A percentile compares a stretch with the other conserved stretches of the same genome.
Conservation (phyloP, 768 basidiomycete species). For the Hypsizygus marmoreus region DNA sequence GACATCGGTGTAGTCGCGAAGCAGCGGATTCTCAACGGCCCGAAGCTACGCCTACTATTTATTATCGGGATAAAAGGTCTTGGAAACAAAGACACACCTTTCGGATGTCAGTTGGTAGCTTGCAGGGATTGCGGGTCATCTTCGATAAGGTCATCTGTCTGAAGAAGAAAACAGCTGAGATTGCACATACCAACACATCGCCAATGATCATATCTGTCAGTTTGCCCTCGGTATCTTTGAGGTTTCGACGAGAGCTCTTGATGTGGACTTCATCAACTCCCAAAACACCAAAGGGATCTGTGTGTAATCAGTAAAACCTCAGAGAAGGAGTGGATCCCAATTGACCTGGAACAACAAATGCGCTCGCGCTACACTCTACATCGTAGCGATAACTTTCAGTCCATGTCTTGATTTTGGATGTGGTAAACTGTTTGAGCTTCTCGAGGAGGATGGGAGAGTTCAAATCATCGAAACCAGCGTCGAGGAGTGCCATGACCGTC, state of each 20-base stretch:
- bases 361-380: conserved; percentile 58
- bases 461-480: conserved; percentile 58
- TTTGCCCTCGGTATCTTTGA: conserved; percentile 43
- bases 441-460: conserved; percentile 49
- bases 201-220: conserved; percentile 54
- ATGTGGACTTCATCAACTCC: conserved; percentile 59
- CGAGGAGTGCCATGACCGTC: conserved; percentile 59
- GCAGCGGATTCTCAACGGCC: conserved; percentile 52
- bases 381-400: conserved; percentile 46
- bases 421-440: conserved; percentile 54
- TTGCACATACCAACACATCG: conserved; percentile 48
- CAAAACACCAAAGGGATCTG: conserved; percentile 56
- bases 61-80: neutral
- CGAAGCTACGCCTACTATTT: conserved; percentile 40
- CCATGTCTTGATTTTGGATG: conserved; percentile 42
- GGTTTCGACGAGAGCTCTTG: conserved; percentile 45
- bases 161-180: too few relatives aligned
- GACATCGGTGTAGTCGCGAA: conserved; percentile 55
- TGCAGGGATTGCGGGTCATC: conserved; percentile 69
- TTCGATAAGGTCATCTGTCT: conserved; percentile 17
- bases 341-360: conserved; percentile 62
- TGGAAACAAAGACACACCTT: conserved; percentile 42
- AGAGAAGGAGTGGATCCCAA: neutral
- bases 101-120: conserved; percentile 65
- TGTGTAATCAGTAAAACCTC: too few relatives aligned